Base-by-base conservation (phyloP, 257 asterid genomes). In the Paulownia fortunei region DNA sequence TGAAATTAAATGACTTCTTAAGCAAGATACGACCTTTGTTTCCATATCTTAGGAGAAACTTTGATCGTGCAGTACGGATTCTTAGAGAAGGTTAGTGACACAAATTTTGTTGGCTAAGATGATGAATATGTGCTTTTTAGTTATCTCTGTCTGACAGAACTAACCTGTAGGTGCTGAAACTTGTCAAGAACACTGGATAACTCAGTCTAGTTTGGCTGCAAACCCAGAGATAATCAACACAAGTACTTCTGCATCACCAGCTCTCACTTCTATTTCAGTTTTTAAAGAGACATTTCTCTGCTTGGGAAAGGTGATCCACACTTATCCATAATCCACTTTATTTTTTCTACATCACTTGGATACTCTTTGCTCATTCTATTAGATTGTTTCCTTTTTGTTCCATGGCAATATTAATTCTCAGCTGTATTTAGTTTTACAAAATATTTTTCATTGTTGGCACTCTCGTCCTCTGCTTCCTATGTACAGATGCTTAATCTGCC, bases 141-240 rank as follows among this genome's bases (percentile, higher is more conserved):
- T 76, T 75, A 32, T 76, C 65, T 56, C 47, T 81, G 59, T 63
- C 88, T 84, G 64, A 87, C 70, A 76, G 62, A 66, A 71, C 72
- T 72, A 54, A 77, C 32, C 23, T 87, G 81, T 84, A 89, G 96
- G 93, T 79, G 79, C 82, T 68, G 90, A 86, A 76, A 70, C 82
- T 84, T 93, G 98, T 83, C 89, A 88, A 75, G 90, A 89, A 82
- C 97, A 91, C 82, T 93, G 98, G 98, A 82, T 79, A 77, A 72
- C 79, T 75, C 94, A 89, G 74, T 93, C 91, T 51, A 80, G 69
- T 70, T 81, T 84, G 72, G 89, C 91, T 32, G 90, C 90, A 64
- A 91, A 87, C 69, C 97, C 96, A 41, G 91, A 85, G 68, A 79
- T 88, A 34, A 72, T 67, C 51, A 76, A 81, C 76, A 78, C 80